Percentiles rank a stretch among this genome's conserved stretches.
Evolutionary conservation across 495 filamentous ascomycete species (phyloP).

Genomic region (Haplographium delicatum): DNA sequence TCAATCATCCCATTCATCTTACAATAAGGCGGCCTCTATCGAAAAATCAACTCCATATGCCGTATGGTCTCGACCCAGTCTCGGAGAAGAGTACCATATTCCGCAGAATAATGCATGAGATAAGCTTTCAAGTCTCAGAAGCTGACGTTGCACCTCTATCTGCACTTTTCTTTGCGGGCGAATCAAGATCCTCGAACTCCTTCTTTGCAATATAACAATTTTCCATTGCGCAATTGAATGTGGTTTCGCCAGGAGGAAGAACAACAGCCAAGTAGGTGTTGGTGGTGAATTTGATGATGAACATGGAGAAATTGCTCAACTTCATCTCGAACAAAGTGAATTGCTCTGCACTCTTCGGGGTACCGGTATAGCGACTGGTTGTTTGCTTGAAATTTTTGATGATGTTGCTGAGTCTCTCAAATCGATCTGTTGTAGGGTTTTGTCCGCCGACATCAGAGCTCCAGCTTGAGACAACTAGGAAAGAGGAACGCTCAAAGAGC

Average conservation of each 20-base stretch:
- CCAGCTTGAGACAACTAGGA: constrained; percentile 86
- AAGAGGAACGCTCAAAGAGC: constrained; percentile 92
- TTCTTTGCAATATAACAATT: constrained; percentile 82
- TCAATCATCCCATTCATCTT: too few relatives aligned
- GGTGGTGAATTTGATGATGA: constrained; percentile 86
- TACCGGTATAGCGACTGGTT: constrained; percentile 44
- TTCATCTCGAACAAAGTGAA: constrained; percentile 51
- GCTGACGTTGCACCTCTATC: constrained; percentile 28
- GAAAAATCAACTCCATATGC: not conserved
- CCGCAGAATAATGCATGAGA: not conserved
- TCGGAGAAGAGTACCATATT: not conserved
- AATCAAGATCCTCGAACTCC: constrained; percentile 58
- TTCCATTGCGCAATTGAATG: constrained; percentile 81
- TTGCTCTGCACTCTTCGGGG: constrained; percentile 51
- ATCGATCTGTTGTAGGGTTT: constrained; percentile 87
- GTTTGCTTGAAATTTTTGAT: constrained; percentile 94
- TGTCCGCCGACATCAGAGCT: constrained; percentile 62
- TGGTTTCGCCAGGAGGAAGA: constrained; percentile 79
- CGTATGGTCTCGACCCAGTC: not conserved
- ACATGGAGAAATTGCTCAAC: constrained; percentile 65
- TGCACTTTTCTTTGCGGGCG: constrained; percentile 20
- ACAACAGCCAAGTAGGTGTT: constrained; percentile 95
- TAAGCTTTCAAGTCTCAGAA: not conserved
- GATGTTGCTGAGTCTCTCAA: constrained; percentile 92
- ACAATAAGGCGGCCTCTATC: too few relatives aligned